phyloP scores from a whole-genome alignment of 1,284 basidiomycete species.

The Trichosporon coremiiforme region DNA sequence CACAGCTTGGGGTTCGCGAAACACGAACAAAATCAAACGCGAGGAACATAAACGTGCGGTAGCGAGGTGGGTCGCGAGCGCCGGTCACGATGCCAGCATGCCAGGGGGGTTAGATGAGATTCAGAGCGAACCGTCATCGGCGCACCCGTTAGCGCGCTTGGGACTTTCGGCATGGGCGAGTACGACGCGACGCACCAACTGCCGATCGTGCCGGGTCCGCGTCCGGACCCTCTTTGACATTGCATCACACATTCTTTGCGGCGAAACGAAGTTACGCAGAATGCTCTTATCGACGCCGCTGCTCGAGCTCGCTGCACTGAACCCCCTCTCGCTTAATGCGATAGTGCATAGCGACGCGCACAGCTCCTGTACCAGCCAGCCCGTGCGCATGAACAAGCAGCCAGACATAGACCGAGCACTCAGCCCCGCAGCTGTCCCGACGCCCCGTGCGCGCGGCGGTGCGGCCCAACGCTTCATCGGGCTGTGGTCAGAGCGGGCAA shows the following conservation, averaged over 20 bases:
- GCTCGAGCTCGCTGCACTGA: background rate
- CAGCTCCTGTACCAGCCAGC: background rate
- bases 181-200: slow-evolving; percentile 4
- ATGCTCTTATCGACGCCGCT: background rate
- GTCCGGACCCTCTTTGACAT: background rate
- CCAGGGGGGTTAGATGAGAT: background rate
- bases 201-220: background rate
- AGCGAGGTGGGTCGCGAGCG: background rate
- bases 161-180: background rate
- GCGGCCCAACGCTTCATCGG: no score
- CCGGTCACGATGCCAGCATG: background rate
- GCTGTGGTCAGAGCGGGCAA: background rate
- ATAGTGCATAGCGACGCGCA: background rate
- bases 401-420: background rate
- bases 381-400: background rate
- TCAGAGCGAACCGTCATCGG: background rate
- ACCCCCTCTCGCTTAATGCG: background rate
- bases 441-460: slow-evolving; percentile 1
- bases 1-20: background rate
- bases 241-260: background rate
- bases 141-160: background rate
- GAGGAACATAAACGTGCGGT: background rate
- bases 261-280: background rate
- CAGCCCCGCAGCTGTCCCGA: background rate
- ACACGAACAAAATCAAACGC: no score